Evolutionary conservation across 176 grass and related monocot genomes (phyloP).

Genomic region (Chloris gayana): DNA sequence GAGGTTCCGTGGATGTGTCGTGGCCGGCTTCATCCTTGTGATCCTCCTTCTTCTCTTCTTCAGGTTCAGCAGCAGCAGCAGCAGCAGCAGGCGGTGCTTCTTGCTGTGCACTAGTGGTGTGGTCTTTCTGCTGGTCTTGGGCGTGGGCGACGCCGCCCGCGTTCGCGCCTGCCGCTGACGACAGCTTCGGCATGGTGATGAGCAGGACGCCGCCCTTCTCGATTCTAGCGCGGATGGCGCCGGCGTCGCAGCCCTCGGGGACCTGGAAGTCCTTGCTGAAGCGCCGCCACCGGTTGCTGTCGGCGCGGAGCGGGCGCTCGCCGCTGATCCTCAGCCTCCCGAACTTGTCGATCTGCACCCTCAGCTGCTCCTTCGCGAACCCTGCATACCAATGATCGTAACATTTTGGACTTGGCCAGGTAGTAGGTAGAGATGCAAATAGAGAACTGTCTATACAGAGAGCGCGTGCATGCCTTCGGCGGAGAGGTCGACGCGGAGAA

Average conservation of each 20-base stretch:
- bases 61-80: neutral
- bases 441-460: neutral
- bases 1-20: neutral
- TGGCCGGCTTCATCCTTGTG: neutral
- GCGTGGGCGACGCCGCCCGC: neutral
- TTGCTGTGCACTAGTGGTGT: neutral
- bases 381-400: neutral
- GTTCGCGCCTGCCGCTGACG: neutral
- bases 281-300: constrained; percentile 34
- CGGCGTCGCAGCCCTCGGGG: constrained; percentile 33
- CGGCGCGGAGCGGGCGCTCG: constrained; percentile 19
- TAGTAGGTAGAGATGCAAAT: neutral
- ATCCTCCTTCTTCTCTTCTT: neutral
- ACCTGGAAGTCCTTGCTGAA: constrained; percentile 45
- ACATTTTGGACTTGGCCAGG: neutral
- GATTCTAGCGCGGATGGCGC: constrained; percentile 29
- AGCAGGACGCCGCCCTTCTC: constrained; percentile 33
- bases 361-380: constrained; percentile 55
- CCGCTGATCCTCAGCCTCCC: constrained; percentile 35
- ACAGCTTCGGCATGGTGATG: constrained; percentile 42
- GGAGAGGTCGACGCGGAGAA: constrained; percentile 40
- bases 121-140: neutral
- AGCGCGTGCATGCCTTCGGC: neutral
- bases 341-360: constrained; percentile 32
- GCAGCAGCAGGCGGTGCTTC: neutral